Evolutionary conservation across 495 filamentous ascomycete species (phyloP).

Genomic region (Penicillium psychrofluorescens): DNA sequence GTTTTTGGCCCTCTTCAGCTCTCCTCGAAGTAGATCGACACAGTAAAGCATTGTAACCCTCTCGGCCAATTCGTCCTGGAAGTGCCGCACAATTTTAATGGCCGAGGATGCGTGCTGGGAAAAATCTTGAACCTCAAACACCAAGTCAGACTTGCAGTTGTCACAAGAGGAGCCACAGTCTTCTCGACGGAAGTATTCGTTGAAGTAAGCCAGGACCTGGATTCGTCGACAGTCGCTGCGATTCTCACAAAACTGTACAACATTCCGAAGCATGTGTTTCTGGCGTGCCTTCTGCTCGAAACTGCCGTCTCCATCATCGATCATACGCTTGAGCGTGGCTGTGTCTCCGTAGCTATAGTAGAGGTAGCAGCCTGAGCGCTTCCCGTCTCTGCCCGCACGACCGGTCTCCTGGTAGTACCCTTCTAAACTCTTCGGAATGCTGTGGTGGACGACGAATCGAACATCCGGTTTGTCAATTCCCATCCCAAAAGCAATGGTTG

Average conservation of each 20-base stretch:
- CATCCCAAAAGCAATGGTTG: slow-evolving; percentile 99
- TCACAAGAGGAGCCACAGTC: slow-evolving; percentile 74
- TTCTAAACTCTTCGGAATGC: slow-evolving; percentile 89
- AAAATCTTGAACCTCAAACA: slow-evolving; percentile 66
- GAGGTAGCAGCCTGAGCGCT: slow-evolving; percentile 79
- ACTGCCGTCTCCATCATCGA: slow-evolving; percentile 66
- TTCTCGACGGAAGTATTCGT: slow-evolving; percentile 65
- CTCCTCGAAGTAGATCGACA: slow-evolving; percentile 55
- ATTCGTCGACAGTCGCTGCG: slow-evolving; percentile 75
- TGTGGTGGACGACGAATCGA: slow-evolving; percentile 89
- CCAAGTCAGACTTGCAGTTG: slow-evolving; percentile 66
- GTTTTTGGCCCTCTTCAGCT: slow-evolving; percentile 40
- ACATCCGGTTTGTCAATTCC: slow-evolving; percentile 97
- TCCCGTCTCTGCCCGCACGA: slow-evolving; percentile 85
- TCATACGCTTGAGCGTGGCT: slow-evolving; percentile 60
- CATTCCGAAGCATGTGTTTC: slow-evolving; percentile 71
- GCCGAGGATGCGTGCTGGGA: slow-evolving; percentile 64
- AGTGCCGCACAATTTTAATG: slow-evolving; percentile 55
- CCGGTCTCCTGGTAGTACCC: slow-evolving; percentile 98
- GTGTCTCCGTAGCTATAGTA: slow-evolving; percentile 77
- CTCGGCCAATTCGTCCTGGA: slow-evolving; percentile 36
- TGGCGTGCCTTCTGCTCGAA: slow-evolving; percentile 75
- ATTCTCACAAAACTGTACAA: slow-evolving; percentile 85
- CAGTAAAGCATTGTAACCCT: slow-evolving; percentile 48
- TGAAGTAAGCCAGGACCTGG: slow-evolving; percentile 88